Conservation (phyloP, 2,329 filamentous ascomycete genomes). For the Pyricularia sp. region DNA sequence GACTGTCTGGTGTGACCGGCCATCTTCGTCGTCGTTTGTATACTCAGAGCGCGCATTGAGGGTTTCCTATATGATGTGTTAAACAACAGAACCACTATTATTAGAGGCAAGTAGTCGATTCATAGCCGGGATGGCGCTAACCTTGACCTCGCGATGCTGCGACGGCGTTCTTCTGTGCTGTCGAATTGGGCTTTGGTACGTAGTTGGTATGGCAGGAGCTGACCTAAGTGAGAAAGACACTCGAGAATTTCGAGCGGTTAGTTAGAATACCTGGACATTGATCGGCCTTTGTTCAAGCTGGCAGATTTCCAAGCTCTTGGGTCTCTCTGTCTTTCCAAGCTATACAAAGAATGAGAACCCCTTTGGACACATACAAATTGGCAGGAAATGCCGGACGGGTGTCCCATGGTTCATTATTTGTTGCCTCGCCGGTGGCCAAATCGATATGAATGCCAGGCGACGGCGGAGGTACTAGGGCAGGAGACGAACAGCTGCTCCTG, state of each 20-base stretch:
- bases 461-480: slow-evolving; percentile 12
- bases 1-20: slow-evolving; percentile 72
- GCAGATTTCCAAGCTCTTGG: neutral
- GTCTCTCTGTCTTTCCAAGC: neutral
- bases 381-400: slow-evolving; percentile 23
- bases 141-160: slow-evolving; percentile 49
- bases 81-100: neutral
- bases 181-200: slow-evolving; percentile 43
- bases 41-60: slow-evolving; percentile 84
- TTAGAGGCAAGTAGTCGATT: no score
- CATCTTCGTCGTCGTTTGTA: slow-evolving; percentile 74
- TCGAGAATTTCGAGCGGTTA: neutral
- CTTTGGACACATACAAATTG: slow-evolving; percentile 30
- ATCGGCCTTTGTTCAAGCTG: neutral
- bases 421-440: slow-evolving; percentile 19
- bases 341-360: neutral
- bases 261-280: neutral
- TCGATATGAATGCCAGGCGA: slow-evolving; percentile 30
- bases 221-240: slow-evolving; percentile 25
- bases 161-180: slow-evolving; percentile 50
- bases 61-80: slow-evolving; percentile 57
- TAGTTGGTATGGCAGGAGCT: slow-evolving; percentile 25
- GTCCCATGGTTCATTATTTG: slow-evolving; percentile 7
- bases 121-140: slow-evolving; percentile 16
- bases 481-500: neutral